These are phyloP conservation scores for Theobroma grandiflorum DNA, from an alignment of 441 rosid genomes.

Conservation along the genomic window DNA sequence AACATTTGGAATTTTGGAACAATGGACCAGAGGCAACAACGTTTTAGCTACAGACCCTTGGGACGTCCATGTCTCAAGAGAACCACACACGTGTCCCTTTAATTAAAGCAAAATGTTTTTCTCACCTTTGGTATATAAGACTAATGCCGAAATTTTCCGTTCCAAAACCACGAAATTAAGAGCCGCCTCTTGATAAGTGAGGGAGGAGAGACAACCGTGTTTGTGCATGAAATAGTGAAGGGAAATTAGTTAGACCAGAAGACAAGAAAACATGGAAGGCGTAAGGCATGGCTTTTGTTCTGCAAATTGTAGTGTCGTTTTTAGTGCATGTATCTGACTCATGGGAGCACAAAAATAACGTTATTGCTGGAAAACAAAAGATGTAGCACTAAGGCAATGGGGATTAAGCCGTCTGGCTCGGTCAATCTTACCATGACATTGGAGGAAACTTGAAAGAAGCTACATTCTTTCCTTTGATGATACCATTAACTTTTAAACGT, in stretches of 20 bases:
- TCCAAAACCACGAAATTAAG: neutral
- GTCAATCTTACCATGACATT: neutral
- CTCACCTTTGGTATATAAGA: neutral
- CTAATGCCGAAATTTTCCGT: neutral
- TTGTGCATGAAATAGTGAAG: neutral
- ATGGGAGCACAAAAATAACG: neutral
- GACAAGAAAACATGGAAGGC: neutral
- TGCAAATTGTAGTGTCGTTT: neutral
- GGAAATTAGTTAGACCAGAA: neutral
- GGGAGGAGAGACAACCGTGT: neutral
- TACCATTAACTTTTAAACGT: neutral
- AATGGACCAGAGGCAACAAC: neutral
- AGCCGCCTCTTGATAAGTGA: neutral
- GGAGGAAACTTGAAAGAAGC: neutral
- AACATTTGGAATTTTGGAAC: neutral
- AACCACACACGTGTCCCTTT: conserved; percentile 18
- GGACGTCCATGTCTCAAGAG: neutral
- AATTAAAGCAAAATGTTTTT: neutral
- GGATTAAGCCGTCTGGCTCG: neutral
- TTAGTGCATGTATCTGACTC: neutral
- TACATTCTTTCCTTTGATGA: neutral
- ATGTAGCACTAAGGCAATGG: neutral
- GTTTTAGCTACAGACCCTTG: neutral
- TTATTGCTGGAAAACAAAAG: neutral
- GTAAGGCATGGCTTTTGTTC: neutral